These are phyloP conservation scores for Cladobotryum protrusum DNA, from an alignment of 2,329 filamentous ascomycete species.

Conservation along the genomic window DNA sequence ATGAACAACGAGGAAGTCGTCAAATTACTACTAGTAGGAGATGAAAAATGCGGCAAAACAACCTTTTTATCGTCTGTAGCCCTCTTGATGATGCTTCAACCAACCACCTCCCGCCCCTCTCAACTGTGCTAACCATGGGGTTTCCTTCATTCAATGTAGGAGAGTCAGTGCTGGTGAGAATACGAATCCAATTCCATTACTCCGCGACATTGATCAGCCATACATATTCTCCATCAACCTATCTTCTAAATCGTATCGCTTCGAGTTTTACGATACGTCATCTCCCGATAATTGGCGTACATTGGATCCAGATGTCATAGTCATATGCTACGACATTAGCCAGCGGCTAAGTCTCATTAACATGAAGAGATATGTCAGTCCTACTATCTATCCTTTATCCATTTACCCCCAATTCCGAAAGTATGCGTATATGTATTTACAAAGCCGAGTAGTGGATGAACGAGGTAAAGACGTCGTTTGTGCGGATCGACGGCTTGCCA, in stretches of 20 bases:
- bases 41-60: conserved; percentile 54
- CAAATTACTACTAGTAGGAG: conserved; percentile 53
- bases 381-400: not conserved
- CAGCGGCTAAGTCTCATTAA: conserved; percentile 52
- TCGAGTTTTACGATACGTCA: conserved; percentile 56
- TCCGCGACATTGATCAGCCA: conserved; percentile 55
- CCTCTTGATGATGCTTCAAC: conserved; percentile 6
- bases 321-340: conserved; percentile 58
- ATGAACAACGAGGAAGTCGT: conserved; percentile 43
- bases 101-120: not conserved
- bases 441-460: conserved; percentile 46
- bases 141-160: conserved; percentile 26
- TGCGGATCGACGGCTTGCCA: conserved; percentile 42
- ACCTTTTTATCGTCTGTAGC: conserved; percentile 53
- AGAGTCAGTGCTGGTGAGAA: conserved; percentile 45
- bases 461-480: conserved; percentile 45
- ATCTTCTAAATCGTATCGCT: conserved; percentile 35
- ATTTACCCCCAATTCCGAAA: not conserved
- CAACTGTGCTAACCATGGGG: not conserved
- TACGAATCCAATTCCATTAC: conserved; percentile 38
- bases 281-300: conserved; percentile 53
- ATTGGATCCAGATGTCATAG: conserved; percentile 51
- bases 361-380: conserved; percentile 48
- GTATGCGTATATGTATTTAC: not conserved
- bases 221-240: conserved; percentile 51